A percentile compares a stretch with the other conserved stretches of the same genome.
These are phyloP conservation scores for Xylaria sp. DNA, from an alignment of 2,329 filamentous ascomycete genomes.

Conservation along the genomic window DNA sequence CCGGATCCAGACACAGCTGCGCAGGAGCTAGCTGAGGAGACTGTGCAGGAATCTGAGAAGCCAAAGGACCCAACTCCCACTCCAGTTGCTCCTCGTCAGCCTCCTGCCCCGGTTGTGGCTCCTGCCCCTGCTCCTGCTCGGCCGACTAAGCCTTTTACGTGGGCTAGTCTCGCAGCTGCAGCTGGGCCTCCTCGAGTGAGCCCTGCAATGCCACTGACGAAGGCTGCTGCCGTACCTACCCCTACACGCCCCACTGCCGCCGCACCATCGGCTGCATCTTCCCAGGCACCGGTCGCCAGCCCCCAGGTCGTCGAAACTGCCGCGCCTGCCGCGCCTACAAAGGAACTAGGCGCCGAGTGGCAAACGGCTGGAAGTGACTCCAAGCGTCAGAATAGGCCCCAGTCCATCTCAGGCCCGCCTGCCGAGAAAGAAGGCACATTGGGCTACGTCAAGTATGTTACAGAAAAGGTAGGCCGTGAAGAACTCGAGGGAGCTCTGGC, in stretches of 20 bases:
- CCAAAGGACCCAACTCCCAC: conserved; percentile 72
- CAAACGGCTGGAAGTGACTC: conserved; percentile 87
- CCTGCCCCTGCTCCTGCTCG: conserved; percentile 60
- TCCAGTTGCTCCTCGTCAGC: conserved; percentile 61
- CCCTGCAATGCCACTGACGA: conserved; percentile 65
- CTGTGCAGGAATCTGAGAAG: conserved; percentile 69
- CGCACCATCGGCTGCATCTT: conserved; percentile 53
- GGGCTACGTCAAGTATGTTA: conserved; percentile 96
- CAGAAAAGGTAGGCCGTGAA: conserved; percentile 82
- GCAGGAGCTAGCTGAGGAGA: conserved; percentile 66
- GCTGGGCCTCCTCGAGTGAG: conserved; percentile 55
- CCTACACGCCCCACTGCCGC: conserved; percentile 51
- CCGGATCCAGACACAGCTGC: conserved; percentile 63
- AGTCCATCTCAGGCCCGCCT: conserved; percentile 69
- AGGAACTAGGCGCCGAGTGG: conserved; percentile 77
- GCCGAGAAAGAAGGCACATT: conserved; percentile 79
- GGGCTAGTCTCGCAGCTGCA: conserved; percentile 77
- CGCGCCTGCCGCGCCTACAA: conserved; percentile 50
- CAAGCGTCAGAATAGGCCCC: conserved; percentile 83
- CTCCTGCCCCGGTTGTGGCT: conserved; percentile 65
- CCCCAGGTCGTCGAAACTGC: conserved; percentile 52
- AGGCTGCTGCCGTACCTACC: conserved; percentile 66
- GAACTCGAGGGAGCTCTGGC: conserved; percentile 77
- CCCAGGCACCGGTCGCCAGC: conserved; percentile 58
- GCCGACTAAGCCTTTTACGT: conserved; percentile 73